These are phyloP conservation scores for Triticum dicoccoides DNA, from an alignment of 176 grass and related monocot species.

Conservation along the genomic window DNA sequence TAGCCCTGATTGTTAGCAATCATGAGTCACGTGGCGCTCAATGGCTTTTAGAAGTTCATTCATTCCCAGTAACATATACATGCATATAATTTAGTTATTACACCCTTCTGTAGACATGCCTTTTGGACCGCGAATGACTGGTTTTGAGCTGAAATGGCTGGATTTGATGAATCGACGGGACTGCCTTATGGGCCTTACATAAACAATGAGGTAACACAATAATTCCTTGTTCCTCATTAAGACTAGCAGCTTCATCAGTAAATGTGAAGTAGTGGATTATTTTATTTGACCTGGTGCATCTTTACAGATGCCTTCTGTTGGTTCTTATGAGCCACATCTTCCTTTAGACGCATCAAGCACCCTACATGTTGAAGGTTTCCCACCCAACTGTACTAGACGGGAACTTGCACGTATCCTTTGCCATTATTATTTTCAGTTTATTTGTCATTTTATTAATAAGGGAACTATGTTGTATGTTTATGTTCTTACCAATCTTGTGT, in stretches of 20 bases:
- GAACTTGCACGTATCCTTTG: slow-evolving; percentile 78
- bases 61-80: background rate
- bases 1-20: background rate
- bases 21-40: background rate
- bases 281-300: background rate
- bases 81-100: background rate
- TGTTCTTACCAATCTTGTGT: too few species aligned
- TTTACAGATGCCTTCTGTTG: slow-evolving; percentile 39
- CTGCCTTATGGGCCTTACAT: slow-evolving; percentile 53
- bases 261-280: background rate
- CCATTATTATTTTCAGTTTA: background rate
- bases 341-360: slow-evolving; percentile 35
- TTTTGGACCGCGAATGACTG: too few species aligned
- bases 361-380: slow-evolving; percentile 60
- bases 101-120: too few species aligned
- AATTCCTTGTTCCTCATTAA: background rate
- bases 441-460: background rate
- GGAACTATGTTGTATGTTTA: background rate
- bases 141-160: too few species aligned
- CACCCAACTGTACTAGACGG: slow-evolving; percentile 43
- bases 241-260: background rate
- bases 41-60: background rate
- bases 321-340: background rate
- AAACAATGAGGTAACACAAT: slow-evolving; percentile 56
- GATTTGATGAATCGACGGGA: background rate